phyloP scores from a whole-genome alignment of 805 yeast species.

The Barnettozyma populi region DNA sequence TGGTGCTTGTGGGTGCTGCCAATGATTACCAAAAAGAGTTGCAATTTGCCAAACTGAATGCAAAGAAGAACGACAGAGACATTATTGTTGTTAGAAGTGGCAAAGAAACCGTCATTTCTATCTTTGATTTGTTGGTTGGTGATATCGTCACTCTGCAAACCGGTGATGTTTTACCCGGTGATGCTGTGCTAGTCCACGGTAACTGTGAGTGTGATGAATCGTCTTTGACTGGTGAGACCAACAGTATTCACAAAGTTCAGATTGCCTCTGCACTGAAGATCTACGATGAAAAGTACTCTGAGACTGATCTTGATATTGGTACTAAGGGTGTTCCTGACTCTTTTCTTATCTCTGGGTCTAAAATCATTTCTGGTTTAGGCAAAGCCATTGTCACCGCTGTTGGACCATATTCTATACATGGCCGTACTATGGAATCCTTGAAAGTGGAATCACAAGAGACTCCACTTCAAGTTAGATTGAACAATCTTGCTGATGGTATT shows the following conservation, averaged over 20 bases:
- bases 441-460: constrained; percentile 76
- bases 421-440: constrained; percentile 82
- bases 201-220: constrained; percentile 87
- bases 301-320: constrained; percentile 32
- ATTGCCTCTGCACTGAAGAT: constrained; percentile 36
- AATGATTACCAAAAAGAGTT: constrained; percentile 95
- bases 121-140: constrained; percentile 78
- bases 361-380: constrained; percentile 80
- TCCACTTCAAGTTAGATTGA: constrained; percentile 80
- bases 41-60: constrained; percentile 83
- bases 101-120: constrained; percentile 58
- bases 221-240: constrained; percentile 90
- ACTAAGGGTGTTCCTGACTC: constrained; percentile 57
- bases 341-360: constrained; percentile 87
- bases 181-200: constrained; percentile 69
- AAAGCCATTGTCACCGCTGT: constrained; percentile 83
- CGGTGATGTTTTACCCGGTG: constrained; percentile 93
- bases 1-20: constrained; percentile 89
- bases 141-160: constrained; percentile 80
- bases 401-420: constrained; percentile 85
- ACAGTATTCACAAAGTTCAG: constrained; percentile 66
- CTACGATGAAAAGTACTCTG: constrained; percentile 25
- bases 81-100: constrained; percentile 74
- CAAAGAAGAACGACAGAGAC: constrained; percentile 80
- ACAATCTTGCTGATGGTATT: constrained; percentile 83